phyloP scores from a whole-genome alignment of 768 basidiomycete species.

The Glaciozyma martinii region DNA sequence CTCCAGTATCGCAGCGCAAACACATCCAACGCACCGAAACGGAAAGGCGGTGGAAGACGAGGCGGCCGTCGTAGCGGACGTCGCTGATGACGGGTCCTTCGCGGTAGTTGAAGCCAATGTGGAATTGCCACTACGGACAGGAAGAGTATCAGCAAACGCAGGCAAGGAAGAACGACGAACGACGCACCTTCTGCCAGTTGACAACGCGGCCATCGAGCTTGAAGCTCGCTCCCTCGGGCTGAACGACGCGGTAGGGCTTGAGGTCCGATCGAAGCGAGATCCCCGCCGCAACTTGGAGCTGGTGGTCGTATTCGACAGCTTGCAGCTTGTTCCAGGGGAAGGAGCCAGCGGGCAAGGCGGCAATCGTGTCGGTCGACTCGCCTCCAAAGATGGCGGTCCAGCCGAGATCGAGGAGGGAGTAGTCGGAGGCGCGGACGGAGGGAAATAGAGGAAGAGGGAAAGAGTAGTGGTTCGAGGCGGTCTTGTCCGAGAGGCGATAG shows the following conservation, averaged over 20 bases:
- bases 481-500: background rate
- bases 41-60: conserved; percentile 32
- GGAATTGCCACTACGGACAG: background rate
- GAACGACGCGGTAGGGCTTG: conserved; percentile 1
- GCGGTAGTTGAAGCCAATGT: background rate
- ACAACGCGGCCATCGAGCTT: conserved; percentile 15
- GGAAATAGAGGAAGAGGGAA: background rate
- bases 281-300: background rate
- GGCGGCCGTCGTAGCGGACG: conserved; percentile 34
- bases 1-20: background rate
- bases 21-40: conserved; percentile 21
- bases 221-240: conserved; percentile 15
- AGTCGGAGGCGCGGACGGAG: background rate
- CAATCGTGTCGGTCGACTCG: conserved; percentile 7
- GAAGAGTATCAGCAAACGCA: background rate
- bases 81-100: conserved; percentile 28
- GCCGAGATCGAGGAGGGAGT: background rate
- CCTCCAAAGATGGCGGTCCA: conserved; percentile 7
- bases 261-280: background rate
- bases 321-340: conserved; percentile 4
- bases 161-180: no score
- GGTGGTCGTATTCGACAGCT: background rate
- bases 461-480: background rate
- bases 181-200: conserved; percentile 24
- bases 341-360: background rate